Base-by-base conservation (phyloP, 768 basidiomycete genomes). In the Russula earlei region DNA sequence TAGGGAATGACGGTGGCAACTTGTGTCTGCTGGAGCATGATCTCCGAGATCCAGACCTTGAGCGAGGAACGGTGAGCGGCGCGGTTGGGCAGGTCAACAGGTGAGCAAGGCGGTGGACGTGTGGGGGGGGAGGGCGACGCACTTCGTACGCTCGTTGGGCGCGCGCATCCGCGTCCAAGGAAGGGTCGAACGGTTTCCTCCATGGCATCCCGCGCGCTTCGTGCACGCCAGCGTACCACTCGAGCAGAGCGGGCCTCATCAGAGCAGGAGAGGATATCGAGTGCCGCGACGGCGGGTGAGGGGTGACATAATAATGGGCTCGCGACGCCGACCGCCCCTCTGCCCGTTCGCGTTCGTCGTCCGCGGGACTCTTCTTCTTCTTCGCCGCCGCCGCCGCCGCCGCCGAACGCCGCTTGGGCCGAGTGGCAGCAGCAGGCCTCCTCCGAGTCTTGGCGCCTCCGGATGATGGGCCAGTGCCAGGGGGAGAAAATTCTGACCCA, bases 11-110 rank as follows among this genome's bases (percentile, higher is more conserved):
- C 92, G 1, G 91, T 92, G 5, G 71, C 77, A 33, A 96, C 93
- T 68, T 95, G 92, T 0, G 94, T 97, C 70, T 98, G 94, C 69
- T 98, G 94, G 2, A 94, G 76, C 94, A 96, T 96, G 55, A 96
- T 84, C 71, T 97, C 91, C 14, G 85, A 89, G 22, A 92, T 77
- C 87, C 89, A 91, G 24, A 91, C 87, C 88, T 88, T 62, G 15
- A 20, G 47, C 31, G 7, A 20, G 56, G 38, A 27, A 31, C 3
- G 1, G 8, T 31, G 3, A 31, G 29, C 29, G 29, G n/a, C 10
- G 15, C 34, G 12, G 43, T 43, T 36, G 37, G 40, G 20, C 24
- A n/a, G 10, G 14, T 20, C 19, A 46, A 29, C 20, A 24, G n/a
- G n/a, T n/a, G n/a, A n/a, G n/a, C n/a, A n/a, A n/a, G n/a, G n/a